phyloP scores from a whole-genome alignment of 306 rosid genomes.

The Hippophae tibetana region DNA sequence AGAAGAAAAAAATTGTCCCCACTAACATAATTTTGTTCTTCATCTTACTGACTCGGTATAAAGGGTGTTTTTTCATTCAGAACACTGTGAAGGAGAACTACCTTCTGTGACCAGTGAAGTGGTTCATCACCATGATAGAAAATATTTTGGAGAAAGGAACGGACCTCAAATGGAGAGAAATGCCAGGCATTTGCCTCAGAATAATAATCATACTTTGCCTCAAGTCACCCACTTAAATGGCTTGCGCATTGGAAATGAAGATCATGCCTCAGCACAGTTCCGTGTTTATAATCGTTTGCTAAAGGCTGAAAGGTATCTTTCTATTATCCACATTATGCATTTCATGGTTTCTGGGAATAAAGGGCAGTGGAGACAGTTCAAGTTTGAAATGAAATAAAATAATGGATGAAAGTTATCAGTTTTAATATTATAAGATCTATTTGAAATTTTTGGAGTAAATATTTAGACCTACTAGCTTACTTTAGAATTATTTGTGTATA shows the following conservation, averaged over 20 bases:
- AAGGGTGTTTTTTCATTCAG: conserved; percentile 44
- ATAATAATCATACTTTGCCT: conserved; percentile 21
- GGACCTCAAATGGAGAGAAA: conserved; percentile 34
- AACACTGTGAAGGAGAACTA: conserved; percentile 30
- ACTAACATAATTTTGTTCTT: not conserved
- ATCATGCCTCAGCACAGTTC: conserved; percentile 37
- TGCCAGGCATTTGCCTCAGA: conserved; percentile 24
- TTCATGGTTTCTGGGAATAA: not conserved
- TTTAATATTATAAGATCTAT: not conserved
- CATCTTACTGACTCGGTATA: conserved; percentile 13
- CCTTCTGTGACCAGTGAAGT: conserved; percentile 27
- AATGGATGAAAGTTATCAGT: not conserved
- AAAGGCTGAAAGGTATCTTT: conserved; percentile 57
- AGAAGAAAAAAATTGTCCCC: not conserved
- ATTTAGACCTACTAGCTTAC: conserved; percentile 18
- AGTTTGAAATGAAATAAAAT: not conserved
- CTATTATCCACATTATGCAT: conserved; percentile 11
- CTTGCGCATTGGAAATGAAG: conserved; percentile 28
- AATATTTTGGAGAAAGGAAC: conserved; percentile 30
- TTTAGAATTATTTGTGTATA: conserved; percentile 19
- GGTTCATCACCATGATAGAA: conserved; percentile 29
- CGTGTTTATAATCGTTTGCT: conserved; percentile 51
- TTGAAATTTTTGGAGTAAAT: not conserved
- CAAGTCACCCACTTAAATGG: conserved; percentile 31
- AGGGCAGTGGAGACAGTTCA: no score